phyloP scores from a whole-genome alignment of 176 grass and related monocot species.

The Dendrocalamus sinicus region DNA sequence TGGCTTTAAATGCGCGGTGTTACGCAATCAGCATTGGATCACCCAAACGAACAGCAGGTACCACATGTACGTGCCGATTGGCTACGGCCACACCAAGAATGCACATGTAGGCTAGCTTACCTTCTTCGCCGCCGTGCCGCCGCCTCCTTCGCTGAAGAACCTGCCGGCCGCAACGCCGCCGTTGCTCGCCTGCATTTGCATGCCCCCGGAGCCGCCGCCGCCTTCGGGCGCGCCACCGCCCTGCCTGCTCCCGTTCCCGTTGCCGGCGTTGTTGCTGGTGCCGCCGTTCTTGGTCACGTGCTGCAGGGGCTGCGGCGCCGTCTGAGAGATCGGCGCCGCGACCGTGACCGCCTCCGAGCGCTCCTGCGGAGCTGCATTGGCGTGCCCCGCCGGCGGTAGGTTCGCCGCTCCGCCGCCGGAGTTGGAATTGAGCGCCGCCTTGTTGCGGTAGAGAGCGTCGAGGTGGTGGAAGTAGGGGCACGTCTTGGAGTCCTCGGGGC shows the following conservation, averaged over 20 bases:
- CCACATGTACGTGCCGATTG: constrained; percentile 53
- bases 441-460: constrained; percentile 91
- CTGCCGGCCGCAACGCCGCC: constrained; percentile 50
- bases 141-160: constrained; percentile 44
- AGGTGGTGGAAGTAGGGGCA: constrained; percentile 99
- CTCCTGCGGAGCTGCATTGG: constrained; percentile 39
- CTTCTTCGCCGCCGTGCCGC: constrained; percentile 59
- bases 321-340: constrained; percentile 49
- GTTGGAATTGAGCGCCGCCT: constrained; percentile 42
- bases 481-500: constrained; percentile 92
- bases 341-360: constrained; percentile 13
- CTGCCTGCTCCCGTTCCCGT: not conserved
- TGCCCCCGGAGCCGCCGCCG: constrained; percentile 36
- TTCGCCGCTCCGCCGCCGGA: not conserved
- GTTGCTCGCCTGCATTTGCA: constrained; percentile 58
- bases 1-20: constrained; percentile 81
- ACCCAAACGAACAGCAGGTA: constrained; percentile 54
- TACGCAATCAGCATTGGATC: constrained; percentile 69
- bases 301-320: constrained; percentile 38
- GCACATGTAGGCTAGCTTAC: constrained; percentile 57
- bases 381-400: not conserved
- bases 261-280: constrained; percentile 36
- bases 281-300: constrained; percentile 45
- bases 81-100: constrained; percentile 40
- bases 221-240: constrained; percentile 22